These are phyloP conservation scores for Neophaeococcomyces mojaviensis DNA, from an alignment of 2,329 filamentous ascomycete species.

Conservation along the genomic window DNA sequence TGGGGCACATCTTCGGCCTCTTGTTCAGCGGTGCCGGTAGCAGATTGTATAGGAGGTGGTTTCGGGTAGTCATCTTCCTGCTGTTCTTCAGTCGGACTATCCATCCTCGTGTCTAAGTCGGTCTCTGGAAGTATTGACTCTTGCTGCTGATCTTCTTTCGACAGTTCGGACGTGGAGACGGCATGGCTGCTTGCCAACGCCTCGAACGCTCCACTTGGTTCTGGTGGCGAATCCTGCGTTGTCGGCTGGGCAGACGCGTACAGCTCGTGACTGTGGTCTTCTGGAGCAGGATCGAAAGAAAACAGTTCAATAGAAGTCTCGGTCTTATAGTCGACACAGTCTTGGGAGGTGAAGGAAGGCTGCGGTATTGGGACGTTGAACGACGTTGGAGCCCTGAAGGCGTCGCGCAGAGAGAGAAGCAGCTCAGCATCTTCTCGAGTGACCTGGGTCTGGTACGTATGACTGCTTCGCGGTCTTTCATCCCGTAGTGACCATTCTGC, in stretches of 20 bases:
- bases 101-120: not conserved
- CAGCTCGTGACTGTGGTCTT: not conserved
- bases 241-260: not conserved
- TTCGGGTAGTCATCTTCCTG: not conserved
- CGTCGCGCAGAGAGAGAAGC: constrained; percentile 34
- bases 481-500: constrained; percentile 27
- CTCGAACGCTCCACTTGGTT: too few species aligned
- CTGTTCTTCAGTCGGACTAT: not conserved
- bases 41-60: constrained; percentile 3
- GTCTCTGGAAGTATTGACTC: not conserved
- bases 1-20: not conserved
- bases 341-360: constrained; percentile 45
- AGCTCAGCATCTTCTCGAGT: constrained; percentile 44
- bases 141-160: not conserved
- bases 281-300: too few species aligned
- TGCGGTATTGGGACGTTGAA: constrained; percentile 70
- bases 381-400: constrained; percentile 33
- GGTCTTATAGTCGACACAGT: too few species aligned
- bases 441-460: constrained; percentile 28
- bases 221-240: not conserved
- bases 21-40: constrained; percentile 8
- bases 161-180: not conserved
- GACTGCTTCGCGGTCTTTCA: constrained; percentile 27
- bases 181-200: not conserved
- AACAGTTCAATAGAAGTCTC: too few species aligned